phyloP scores from a whole-genome alignment of 805 yeast species.

The Lachancea fermentati region DNA sequence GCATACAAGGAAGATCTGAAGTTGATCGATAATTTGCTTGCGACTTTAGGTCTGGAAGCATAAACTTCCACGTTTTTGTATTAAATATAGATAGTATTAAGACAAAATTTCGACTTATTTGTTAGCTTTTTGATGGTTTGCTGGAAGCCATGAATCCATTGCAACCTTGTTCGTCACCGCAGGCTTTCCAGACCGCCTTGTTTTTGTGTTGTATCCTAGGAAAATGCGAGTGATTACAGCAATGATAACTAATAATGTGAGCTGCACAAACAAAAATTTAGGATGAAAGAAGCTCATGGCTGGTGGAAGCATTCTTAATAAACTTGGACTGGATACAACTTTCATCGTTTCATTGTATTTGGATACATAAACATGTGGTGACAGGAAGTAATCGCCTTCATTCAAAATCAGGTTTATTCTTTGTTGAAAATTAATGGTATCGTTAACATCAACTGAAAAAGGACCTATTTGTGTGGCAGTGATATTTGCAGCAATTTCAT shows the following conservation, averaged over 20 bases:
- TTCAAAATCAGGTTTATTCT: constrained; percentile 51
- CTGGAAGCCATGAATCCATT: constrained; percentile 56
- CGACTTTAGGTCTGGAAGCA: constrained; percentile 39
- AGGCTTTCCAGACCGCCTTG: background rate
- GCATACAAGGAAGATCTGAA: constrained; percentile 32
- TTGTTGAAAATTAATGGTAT: constrained; percentile 48
- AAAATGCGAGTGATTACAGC: constrained; percentile 45
- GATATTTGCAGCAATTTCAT: constrained; percentile 51
- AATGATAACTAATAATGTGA: constrained; percentile 44
- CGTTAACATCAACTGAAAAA: constrained; percentile 44
- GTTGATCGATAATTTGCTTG: constrained; percentile 37
- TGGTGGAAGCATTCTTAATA: constrained; percentile 55
- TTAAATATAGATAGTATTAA: background rate
- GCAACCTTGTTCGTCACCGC: background rate
- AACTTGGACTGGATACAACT: constrained; percentile 52
- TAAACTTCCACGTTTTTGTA: constrained; percentile 14
- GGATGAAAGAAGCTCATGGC: constrained; percentile 70
- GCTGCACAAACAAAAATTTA: constrained; percentile 57
- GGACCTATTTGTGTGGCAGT: constrained; percentile 65
- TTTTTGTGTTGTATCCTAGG: constrained; percentile 1
- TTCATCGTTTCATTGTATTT: constrained; percentile 45
- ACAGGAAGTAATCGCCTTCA: constrained; percentile 51
- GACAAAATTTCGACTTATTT: constrained; percentile 22
- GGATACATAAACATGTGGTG: constrained; percentile 54
- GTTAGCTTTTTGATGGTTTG: constrained; percentile 36